Evolutionary conservation across 306 rosid species (phyloP).

Genomic region (Abrus precatorius): DNA sequence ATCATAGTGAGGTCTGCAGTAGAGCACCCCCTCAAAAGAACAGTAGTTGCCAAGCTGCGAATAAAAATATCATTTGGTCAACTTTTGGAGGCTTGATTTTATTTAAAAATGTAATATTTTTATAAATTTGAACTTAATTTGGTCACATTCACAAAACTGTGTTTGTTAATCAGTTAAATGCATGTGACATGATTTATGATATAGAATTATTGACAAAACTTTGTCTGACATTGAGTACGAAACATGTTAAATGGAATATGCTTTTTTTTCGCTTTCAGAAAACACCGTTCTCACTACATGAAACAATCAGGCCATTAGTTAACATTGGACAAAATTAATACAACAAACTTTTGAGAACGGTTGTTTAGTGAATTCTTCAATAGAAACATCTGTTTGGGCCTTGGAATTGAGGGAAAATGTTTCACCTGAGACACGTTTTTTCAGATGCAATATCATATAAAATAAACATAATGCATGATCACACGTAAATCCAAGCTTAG

Average conservation of each 20-base stretch:
- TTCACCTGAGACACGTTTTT: too few species aligned
- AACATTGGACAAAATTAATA: not conserved
- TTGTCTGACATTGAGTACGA: too few species aligned
- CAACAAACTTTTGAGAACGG: not conserved
- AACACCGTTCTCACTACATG: too few species aligned
- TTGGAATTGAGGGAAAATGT: not conserved
- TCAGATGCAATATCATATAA: too few species aligned
- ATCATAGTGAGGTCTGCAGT: constrained; percentile 93
- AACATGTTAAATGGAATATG: too few species aligned
- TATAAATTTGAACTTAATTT: not conserved
- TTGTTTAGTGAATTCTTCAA: not conserved
- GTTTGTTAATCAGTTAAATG: too few species aligned
- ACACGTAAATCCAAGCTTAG: too few species aligned
- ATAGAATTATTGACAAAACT: too few species aligned
- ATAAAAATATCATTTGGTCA: not conserved
- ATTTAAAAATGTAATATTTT: not conserved
- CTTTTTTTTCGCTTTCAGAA: too few species aligned
- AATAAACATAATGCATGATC: too few species aligned
- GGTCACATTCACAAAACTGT: not conserved
- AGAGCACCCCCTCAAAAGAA: constrained; percentile 87
- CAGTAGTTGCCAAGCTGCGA: constrained; percentile 84
- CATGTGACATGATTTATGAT: too few species aligned
- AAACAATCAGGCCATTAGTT: too few species aligned
- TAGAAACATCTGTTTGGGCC: not conserved
- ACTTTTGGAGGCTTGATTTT: not conserved